Base-by-base conservation (phyloP, 179 eudicot species). In the Sideroxylon spinosum region DNA sequence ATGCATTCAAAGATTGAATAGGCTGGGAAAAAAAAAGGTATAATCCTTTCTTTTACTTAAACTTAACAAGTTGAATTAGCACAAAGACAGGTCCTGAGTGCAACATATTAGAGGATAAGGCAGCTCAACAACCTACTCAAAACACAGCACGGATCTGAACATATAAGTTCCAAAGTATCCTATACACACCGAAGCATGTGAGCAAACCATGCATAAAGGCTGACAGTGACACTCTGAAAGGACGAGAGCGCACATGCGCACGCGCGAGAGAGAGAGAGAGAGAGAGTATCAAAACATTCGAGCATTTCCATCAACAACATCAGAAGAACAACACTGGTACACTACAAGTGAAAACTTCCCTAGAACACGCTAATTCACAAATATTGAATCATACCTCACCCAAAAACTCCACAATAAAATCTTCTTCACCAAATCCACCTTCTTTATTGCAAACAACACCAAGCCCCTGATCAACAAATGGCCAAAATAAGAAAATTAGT, bases 361-460 rank as follows among this genome's bases (percentile, higher is more conserved):
- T 37, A 37, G 3, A 37, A 37, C 44, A 37, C 44, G 5, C 44
- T 37, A 37, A 37, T 37, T 37, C 3, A 37, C 44, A 37, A 37
- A 37, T 37, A 37, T 37, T 37, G 44, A 37, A 73, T 25, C 84
- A 76, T 89, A 95, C 99, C 98, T 95, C 99, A 57, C 99, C 98
- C 72, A 95, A 76, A 80, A 95, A 95, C 80, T 95, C 99, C 76
- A 95, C 99, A 80, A 95, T 90, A 84, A 95, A 95, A 82, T 95
- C 99, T 50, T 95, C 99, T 78, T 85, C 86, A 7, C 87, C 86
- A 82, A 95, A 93, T 52, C 99, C 99, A 81, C 89, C 98, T 89
- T 93, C 88, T 85, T 91, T 95, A 85, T 93, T 87, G 85, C 99
- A 95, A 72, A 95, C 98, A 74, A 95, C 99, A 81, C 99, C 99